Conservation (phyloP, 305 asterid genomes). For the Petunia hybrid region DNA sequence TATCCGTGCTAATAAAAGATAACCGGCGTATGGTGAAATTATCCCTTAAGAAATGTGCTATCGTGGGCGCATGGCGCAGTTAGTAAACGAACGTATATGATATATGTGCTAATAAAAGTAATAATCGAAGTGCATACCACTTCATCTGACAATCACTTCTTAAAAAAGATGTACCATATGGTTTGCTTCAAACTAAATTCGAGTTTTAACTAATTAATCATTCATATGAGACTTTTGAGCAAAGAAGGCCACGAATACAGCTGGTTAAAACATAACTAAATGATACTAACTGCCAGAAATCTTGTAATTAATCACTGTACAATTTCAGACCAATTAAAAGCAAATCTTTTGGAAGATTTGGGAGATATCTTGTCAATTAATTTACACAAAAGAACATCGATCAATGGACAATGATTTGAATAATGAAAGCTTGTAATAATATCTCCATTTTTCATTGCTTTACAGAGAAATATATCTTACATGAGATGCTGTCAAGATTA, state of each 20-base stretch:
- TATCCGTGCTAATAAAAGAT: too few species aligned
- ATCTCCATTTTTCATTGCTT: conserved; percentile 45
- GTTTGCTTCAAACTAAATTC: background rate
- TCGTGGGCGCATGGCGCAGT: too few species aligned
- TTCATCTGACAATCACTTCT: too few species aligned
- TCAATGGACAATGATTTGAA: conserved; percentile 33
- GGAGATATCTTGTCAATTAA: conserved; percentile 40
- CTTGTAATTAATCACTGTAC: conserved; percentile 36
- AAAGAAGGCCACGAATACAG: conserved; percentile 59
- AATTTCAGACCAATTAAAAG: conserved; percentile 43
- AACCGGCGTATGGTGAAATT: conserved; percentile 19
- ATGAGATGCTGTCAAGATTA: conserved; percentile 48
- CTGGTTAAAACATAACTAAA: conserved; percentile 73
- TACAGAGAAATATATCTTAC: conserved; percentile 51
- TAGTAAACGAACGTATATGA: background rate
- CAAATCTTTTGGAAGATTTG: conserved; percentile 42
- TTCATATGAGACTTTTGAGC: conserved; percentile 53
- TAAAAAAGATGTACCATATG: background rate
- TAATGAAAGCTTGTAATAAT: conserved; percentile 28
- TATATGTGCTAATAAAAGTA: background rate
- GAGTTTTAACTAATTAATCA: conserved; percentile 40
- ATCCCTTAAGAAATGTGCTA: conserved; percentile 13
- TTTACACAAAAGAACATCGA: conserved; percentile 11
- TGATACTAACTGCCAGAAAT: conserved; percentile 55
- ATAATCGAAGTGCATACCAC: background rate